A percentile compares a stretch with the other conserved stretches of the same genome.
These are phyloP conservation scores for Posidonia australis DNA, from an alignment of 106 monocot genomes.

Conservation along the genomic window DNA sequence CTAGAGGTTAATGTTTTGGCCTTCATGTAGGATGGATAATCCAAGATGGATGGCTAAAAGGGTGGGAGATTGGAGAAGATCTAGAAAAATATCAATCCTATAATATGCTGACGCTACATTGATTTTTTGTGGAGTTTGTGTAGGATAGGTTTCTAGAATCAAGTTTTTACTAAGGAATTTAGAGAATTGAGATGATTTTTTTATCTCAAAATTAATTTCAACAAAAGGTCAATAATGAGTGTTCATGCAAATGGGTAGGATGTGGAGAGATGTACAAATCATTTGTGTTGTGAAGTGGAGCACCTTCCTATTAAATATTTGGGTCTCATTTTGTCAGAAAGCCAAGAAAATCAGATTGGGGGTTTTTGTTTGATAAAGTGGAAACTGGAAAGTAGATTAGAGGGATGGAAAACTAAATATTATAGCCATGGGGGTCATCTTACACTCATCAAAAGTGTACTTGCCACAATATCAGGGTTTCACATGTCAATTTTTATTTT, in stretches of 20 bases:
- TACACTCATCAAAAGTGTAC: not conserved
- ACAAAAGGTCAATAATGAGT: not conserved
- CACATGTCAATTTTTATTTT: too few relatives aligned
- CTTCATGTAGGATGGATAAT: not conserved
- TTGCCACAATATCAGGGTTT: not conserved
- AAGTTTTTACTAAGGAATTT: not conserved
- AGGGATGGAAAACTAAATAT: not conserved
- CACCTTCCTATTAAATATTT: not conserved
- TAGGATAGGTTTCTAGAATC: too few relatives aligned
- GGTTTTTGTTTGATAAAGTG: not conserved
- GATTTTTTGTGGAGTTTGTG: accelerated
- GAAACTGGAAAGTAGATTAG: too few relatives aligned
- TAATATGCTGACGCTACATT: not conserved
- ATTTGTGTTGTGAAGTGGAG: not conserved
- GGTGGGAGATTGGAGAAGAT: not conserved
- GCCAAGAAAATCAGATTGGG: not conserved
- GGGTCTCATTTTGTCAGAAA: not conserved
- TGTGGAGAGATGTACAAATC: not conserved
- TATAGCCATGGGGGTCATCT: accelerated
- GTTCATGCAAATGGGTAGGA: not conserved
- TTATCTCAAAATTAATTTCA: too few relatives aligned
- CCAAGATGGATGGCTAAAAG: not conserved
- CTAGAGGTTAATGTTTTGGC: not conserved
- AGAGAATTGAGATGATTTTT: too few relatives aligned
- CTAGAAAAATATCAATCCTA: not conserved